These are phyloP conservation scores for Coniella vitis DNA, from an alignment of 2,329 filamentous ascomycete genomes.

Conservation along the genomic window DNA sequence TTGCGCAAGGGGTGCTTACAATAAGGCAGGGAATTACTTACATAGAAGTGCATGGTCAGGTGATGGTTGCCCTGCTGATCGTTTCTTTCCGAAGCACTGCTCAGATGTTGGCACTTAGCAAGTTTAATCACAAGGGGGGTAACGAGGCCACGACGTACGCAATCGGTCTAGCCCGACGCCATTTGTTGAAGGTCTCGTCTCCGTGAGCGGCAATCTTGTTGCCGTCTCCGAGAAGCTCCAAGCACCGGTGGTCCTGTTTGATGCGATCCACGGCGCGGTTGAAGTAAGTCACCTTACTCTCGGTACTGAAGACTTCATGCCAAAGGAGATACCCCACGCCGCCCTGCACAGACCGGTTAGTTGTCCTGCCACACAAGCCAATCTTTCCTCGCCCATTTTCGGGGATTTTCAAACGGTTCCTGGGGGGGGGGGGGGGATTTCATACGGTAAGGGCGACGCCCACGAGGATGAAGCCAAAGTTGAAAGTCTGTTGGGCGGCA, in stretches of 20 bases:
- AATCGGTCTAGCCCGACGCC: slow-evolving; percentile 61
- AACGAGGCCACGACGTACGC: slow-evolving; percentile 36
- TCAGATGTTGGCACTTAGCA: slow-evolving; percentile 15
- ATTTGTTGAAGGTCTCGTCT: slow-evolving; percentile 73
- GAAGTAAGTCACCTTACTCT: slow-evolving; percentile 82
- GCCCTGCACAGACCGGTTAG: slow-evolving; percentile 39
- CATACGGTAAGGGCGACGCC: slow-evolving; percentile 71
- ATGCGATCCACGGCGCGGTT: slow-evolving; percentile 79
- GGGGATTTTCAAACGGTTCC: too few species aligned
- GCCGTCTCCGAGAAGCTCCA: slow-evolving; percentile 65
- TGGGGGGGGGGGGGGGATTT: slow-evolving; percentile 6
- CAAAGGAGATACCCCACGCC: slow-evolving; percentile 75
- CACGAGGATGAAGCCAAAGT: slow-evolving; percentile 69
- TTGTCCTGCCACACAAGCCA: too few species aligned
- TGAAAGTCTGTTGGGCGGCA: slow-evolving; percentile 85
- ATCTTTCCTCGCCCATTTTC: slow-evolving; percentile 3
- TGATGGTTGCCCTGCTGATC: slow-evolving; percentile 75
- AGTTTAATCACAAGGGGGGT: neutral
- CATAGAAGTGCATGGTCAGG: slow-evolving; percentile 77
- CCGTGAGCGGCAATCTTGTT: slow-evolving; percentile 76
- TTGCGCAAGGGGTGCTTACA: slow-evolving; percentile 62
- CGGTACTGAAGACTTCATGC: slow-evolving; percentile 73
- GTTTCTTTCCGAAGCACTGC: slow-evolving; percentile 57
- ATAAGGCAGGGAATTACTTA: slow-evolving; percentile 45
- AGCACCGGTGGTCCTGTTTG: slow-evolving; percentile 63